phyloP scores from a whole-genome alignment of 2,329 filamentous ascomycete genomes.

The Daldinia sp. region DNA sequence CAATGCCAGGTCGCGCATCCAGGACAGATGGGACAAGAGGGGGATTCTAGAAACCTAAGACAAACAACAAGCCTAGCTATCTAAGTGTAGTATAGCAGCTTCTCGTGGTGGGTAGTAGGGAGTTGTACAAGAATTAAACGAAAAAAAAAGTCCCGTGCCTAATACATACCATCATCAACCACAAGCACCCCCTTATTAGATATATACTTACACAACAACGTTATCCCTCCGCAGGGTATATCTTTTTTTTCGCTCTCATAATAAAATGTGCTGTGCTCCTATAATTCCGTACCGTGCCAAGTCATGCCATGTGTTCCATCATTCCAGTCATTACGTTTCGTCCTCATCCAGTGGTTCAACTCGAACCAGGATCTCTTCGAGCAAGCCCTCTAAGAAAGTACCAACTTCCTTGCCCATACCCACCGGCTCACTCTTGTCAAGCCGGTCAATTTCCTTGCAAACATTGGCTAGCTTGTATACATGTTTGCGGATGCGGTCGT shows the following conservation, averaged over 20 bases:
- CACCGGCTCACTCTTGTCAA: slow-evolving; percentile 85
- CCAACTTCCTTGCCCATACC: slow-evolving; percentile 93
- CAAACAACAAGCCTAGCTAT: slow-evolving; percentile 9
- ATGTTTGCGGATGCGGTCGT: slow-evolving; percentile 82
- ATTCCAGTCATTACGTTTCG: slow-evolving; percentile 47
- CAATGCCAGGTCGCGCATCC: slow-evolving; percentile 1
- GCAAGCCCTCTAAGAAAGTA: slow-evolving; percentile 87
- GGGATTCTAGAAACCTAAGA: slow-evolving; percentile 12
- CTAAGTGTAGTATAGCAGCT: no score
- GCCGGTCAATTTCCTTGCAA: slow-evolving; percentile 89
- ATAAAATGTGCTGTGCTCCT: slow-evolving; percentile 8
- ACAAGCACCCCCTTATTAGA: slow-evolving; percentile 8
- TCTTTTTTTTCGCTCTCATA: background rate
- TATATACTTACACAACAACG: slow-evolving; percentile 32
- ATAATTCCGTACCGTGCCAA: background rate
- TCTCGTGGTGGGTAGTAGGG: background rate
- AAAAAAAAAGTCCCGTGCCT: background rate
- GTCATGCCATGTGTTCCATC: background rate
- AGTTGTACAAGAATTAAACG: background rate
- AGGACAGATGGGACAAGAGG: background rate
- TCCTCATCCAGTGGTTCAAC: slow-evolving; percentile 87
- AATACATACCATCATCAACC: slow-evolving; percentile 1
- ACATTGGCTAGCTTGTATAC: slow-evolving; percentile 84
- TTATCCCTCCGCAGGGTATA: slow-evolving; percentile 11
- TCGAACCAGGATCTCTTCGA: slow-evolving; percentile 92